Base-by-base conservation (phyloP, 2,329 filamentous ascomycete species). In the Grosmannia huntii region DNA sequence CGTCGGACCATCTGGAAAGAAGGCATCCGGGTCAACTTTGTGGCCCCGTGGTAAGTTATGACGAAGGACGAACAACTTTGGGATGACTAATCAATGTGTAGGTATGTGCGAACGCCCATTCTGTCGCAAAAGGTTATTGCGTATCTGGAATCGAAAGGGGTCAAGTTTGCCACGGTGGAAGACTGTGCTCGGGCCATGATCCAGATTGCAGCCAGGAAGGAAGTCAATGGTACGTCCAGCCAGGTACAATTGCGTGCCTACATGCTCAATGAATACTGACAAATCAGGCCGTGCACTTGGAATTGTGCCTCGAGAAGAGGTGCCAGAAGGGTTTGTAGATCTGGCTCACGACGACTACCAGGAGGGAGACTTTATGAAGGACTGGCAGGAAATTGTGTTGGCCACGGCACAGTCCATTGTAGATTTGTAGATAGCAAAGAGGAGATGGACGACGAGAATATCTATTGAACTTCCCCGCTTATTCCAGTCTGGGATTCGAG, bases 11-110 rank as follows among this genome's bases (percentile, higher is more conserved):
- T 66, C 19, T 71, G 68, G 60, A 68, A 72, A 60, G 72, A 77
- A 57, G 68, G 68, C 7, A 75, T 78, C 44, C 68, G 77, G 0
- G 73, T 78, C 52, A 75, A 74, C 57, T 72, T 76, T 48, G 72
- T 76, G 1, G 73, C 73, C 0, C 74, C 74, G 10, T 75, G 73
- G 65, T 76, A 67, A 33, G 56, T 14, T 7, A 6, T n/a, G 16
- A 25, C n/a, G n/a, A 19, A 16, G 33, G n/a, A 36, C 12, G 11
- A 16, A 9, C 23, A 14, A 28, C 10, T 16, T 5, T 33, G 52
- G 9, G n/a, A 25, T 25, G 21, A 10, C 36, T 55, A 44, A 55
- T 36, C 21, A 38, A 25, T 11, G 31, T 28, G n/a, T 1, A 60
- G 53, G 38, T 56, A 50, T 19, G 57, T 61, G 51, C 57, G 57